Evolutionary conservation across 495 filamentous ascomycete genomes (phyloP).

Genomic region (Pyronema omphalodes): DNA sequence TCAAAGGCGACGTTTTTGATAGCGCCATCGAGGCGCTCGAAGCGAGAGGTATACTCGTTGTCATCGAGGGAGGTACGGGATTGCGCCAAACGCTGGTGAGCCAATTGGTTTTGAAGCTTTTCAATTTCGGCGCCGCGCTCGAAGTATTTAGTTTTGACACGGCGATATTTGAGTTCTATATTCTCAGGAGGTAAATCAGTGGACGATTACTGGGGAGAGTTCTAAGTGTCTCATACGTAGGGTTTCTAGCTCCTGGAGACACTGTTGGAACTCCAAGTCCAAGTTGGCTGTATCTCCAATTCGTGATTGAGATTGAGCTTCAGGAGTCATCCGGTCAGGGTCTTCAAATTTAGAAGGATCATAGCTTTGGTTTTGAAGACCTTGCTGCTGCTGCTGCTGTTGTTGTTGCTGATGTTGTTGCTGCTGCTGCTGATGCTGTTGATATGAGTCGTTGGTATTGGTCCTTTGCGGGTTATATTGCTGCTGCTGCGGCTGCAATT

Average conservation of each 20-base stretch:
- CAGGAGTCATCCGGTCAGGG: conserved; percentile 20
- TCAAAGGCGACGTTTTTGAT: conserved; percentile 92
- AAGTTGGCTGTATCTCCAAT: conserved; percentile 15
- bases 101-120: conserved; percentile 86
- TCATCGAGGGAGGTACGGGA: conserved; percentile 92
- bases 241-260: conserved; percentile 23
- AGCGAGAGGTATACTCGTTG: conserved; percentile 78
- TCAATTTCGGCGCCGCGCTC: conserved; percentile 88
- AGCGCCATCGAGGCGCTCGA: conserved; percentile 81
- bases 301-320: conserved; percentile 11
- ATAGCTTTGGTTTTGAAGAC: conserved; percentile 11
- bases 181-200: conserved; percentile 8
- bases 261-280: conserved; percentile 7
- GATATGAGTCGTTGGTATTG: neutral
- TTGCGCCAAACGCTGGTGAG: conserved; percentile 83
- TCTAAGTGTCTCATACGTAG: conserved; percentile 35
- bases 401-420: neutral
- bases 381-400: neutral
- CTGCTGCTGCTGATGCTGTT: neutral
- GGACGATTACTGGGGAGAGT: conserved; percentile 26
- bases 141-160: conserved; percentile 94
- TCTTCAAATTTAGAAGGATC: conserved; percentile 22
- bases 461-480: conserved; percentile 23
- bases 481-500: conserved; percentile 26
- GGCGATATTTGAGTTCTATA: conserved; percentile 83